Evolutionary conservation across 1,284 basidiomycete genomes (phyloP).

Genomic region (Mycosarcoma mackinlayi): DNA sequence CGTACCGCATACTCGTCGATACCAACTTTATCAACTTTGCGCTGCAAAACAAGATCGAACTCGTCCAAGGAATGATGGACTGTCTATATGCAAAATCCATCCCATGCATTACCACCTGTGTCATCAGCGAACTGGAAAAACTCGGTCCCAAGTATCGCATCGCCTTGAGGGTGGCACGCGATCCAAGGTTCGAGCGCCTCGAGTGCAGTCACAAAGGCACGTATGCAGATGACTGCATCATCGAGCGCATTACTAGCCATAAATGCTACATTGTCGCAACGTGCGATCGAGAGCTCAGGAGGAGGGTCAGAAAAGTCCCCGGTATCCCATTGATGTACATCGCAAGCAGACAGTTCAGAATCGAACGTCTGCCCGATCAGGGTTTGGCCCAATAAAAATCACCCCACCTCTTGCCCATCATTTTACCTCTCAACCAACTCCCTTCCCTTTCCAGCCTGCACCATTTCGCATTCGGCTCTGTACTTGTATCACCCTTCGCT

Average conservation of each 20-base stretch:
- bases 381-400: slow-evolving; percentile 61
- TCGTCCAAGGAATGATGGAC: slow-evolving; percentile 99
- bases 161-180: slow-evolving; percentile 93
- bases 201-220: slow-evolving; percentile 92
- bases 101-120: slow-evolving; percentile 97
- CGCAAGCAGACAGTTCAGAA: slow-evolving; percentile 59
- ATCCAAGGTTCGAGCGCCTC: slow-evolving; percentile 94
- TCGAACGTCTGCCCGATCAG: slow-evolving; percentile 66
- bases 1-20: slow-evolving; percentile 96
- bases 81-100: slow-evolving; percentile 99
- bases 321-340: slow-evolving; percentile 68
- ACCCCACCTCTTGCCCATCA: too few relatives aligned
- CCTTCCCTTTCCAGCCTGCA: too few relatives aligned
- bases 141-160: slow-evolving; percentile 94
- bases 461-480: not conserved
- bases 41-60: slow-evolving; percentile 96
- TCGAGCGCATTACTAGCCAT: slow-evolving; percentile 92
- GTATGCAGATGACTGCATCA: slow-evolving; percentile 98
- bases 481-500: slow-evolving; percentile 4
- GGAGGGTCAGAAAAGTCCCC: slow-evolving; percentile 82
- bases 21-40: slow-evolving; percentile 99
- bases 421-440: not conserved
- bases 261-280: slow-evolving; percentile 98
- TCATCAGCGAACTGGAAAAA: slow-evolving; percentile 97
- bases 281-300: slow-evolving; percentile 92